These are phyloP conservation scores for Leccinum longicurvipes DNA, from an alignment of 768 basidiomycete species.

Conservation along the genomic window DNA sequence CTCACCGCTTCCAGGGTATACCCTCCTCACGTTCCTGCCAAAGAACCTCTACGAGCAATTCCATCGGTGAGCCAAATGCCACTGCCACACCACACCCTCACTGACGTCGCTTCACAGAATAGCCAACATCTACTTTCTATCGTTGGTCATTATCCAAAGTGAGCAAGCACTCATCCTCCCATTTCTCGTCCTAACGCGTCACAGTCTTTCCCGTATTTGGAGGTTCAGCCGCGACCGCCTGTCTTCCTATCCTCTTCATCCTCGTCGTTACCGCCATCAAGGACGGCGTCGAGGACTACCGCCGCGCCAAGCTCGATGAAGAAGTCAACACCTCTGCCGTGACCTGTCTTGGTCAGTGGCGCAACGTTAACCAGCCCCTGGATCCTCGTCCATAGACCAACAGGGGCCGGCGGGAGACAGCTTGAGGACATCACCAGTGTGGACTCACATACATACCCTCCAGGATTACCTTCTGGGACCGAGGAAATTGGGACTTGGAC, in stretches of 20 bases:
- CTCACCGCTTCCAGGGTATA: slow-evolving; percentile 64
- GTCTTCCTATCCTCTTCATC: slow-evolving; percentile 86
- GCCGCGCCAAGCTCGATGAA: slow-evolving; percentile 83
- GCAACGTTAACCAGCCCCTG: slow-evolving; percentile 81
- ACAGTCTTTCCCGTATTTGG: slow-evolving; percentile 90
- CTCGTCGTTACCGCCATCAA: slow-evolving; percentile 88
- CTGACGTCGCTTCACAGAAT: slow-evolving; percentile 42
- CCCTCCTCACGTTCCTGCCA: slow-evolving; percentile 83
- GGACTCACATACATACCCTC: no score
- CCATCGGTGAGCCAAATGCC: slow-evolving; percentile 52
- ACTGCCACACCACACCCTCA: neutral
- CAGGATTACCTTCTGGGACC: no score
- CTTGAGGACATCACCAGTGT: no score
- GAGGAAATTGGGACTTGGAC: slow-evolving; percentile 37
- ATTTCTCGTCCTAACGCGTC: slow-evolving; percentile 8
- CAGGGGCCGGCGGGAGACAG: no score
- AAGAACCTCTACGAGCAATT: slow-evolving; percentile 97
- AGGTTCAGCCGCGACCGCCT: slow-evolving; percentile 75
- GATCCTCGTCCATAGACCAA: slow-evolving; percentile 76
- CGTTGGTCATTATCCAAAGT: slow-evolving; percentile 79
- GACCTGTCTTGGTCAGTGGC: slow-evolving; percentile 86
- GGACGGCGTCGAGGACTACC: slow-evolving; percentile 94
- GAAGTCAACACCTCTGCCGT: slow-evolving; percentile 94
- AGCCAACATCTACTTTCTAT: slow-evolving; percentile 91
- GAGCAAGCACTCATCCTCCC: slow-evolving; percentile 17